Conservation (phyloP, 805 yeast species). For the Pichia cabralensis region DNA sequence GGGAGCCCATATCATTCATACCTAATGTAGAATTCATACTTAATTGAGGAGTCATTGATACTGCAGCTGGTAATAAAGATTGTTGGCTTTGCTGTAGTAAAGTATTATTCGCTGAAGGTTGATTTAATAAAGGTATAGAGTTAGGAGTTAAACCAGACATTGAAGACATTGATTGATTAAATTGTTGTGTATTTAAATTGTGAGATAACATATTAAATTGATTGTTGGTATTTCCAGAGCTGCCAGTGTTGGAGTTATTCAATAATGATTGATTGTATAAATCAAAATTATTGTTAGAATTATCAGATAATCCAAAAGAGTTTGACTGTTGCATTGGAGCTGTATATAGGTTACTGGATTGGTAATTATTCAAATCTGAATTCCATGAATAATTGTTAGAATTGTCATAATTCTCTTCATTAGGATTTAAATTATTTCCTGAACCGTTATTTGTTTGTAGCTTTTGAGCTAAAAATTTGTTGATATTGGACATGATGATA, state of each 20-base stretch:
- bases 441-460: background rate
- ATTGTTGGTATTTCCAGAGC: background rate
- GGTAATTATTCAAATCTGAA: background rate
- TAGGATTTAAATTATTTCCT: background rate
- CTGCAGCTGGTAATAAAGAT: conserved; percentile 1
- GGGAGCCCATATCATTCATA: conserved; percentile 2
- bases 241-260: no score
- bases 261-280: background rate
- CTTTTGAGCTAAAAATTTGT: conserved; percentile 1
- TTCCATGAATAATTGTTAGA: conserved; percentile 1
- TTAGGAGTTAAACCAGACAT: background rate
- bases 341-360: conserved; percentile 4
- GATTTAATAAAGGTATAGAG: conserved; percentile 1
- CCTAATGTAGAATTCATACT: conserved; percentile 8
- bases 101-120: background rate
- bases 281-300: conserved; percentile 1
- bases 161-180: conserved; percentile 1
- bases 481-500: conserved; percentile 5
- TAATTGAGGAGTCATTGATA: conserved; percentile 12
- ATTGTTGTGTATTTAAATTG: conserved; percentile 5
- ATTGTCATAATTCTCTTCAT: background rate
- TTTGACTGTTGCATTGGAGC: conserved; percentile 6
- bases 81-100: background rate
- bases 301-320: no score
- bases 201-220: conserved; percentile 1